Percentiles rank a stretch among this genome's conserved stretches.
phyloP scores from a whole-genome alignment of 2,329 filamentous ascomycete species.

The Coniochaeta pulveracea region DNA sequence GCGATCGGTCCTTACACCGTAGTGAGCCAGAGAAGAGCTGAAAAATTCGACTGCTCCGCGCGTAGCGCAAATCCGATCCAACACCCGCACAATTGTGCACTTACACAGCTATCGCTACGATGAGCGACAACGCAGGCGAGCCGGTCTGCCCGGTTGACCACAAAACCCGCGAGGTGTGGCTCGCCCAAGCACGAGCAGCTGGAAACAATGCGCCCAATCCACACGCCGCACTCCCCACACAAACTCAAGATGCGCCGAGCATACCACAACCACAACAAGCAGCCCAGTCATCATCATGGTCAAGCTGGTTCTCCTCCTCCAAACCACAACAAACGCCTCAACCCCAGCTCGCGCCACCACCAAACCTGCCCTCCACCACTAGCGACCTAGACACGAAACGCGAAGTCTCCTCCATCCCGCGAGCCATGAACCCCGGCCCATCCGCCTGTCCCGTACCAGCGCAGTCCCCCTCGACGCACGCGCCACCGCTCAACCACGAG shows the following conservation, averaged over 20 bases:
- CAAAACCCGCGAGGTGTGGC: constrained; percentile 79
- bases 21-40: no score
- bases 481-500: constrained; percentile 54
- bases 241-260: constrained; percentile 2
- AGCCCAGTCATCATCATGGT: constrained; percentile 15
- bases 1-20: no score
- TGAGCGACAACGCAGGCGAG: constrained; percentile 8
- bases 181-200: constrained; percentile 53
- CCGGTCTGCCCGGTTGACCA: constrained; percentile 75
- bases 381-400: constrained; percentile 50
- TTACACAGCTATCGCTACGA: no score
- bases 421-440: constrained; percentile 48
- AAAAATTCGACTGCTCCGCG: no score
- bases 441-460: constrained; percentile 13
- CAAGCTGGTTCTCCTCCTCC: constrained; percentile 10
- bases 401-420: constrained; percentile 44
- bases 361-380: constrained; percentile 6
- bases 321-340: constrained; percentile 15
- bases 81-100: no score
- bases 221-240: constrained; percentile 17
- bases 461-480: constrained; percentile 32
- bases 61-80: no score
- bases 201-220: constrained; percentile 14
- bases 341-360: constrained; percentile 8
- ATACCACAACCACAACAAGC: constrained; percentile 7